Evolutionary conservation across 1,284 basidiomycete genomes (phyloP), one percentile per base, ranked within the genome.

Genomic region (Lentinula novae-zelandiae): DNA sequence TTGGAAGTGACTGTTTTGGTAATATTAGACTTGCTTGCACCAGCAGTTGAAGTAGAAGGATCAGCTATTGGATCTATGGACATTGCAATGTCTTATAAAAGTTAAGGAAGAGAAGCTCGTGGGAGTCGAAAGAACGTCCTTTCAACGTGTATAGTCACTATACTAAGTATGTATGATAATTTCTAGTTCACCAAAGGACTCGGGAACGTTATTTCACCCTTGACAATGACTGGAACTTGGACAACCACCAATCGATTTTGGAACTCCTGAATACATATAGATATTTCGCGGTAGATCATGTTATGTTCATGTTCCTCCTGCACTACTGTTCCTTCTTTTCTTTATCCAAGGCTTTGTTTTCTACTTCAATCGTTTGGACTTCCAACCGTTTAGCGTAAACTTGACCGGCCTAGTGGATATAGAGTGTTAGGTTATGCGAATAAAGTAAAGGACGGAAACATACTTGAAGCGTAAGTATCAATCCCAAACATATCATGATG

Each of bases 381-480:
- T 93, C 92, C 53, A 81, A 65, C 36, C 90, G 84, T 65, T 79
- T 78, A 39, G 92, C 91, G 72, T 91, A 95, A 76, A 92, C 92
- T 71, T 95, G 92, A 36, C 93, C 93, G 57, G 84, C 87, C 89
- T 95, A 76, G 3, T 58, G 5, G 17, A 34, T 12, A 27, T 4
- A 27, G 27, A 55, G 44, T 15, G 13, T 36, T 22, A 22, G 36
- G 10, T 22, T 10, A 22, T 33, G 60, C 9, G 60, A 48, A 46
- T 3, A 9, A 2, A 20, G 3, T 27, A 57, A 60, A 58, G 44
- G 34, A 48, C 8, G 15, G 39, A 38, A 53, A 59, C 64, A 46
- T 70, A 90, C 90, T 85, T 93, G 90, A 57, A 93, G 77, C 55
- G 76, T 69, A 20, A 93, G 77, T 60, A 93, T 80, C n/a, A 79